phyloP scores from a whole-genome alignment of 306 rosid genomes.

The Dryas octopetala region DNA sequence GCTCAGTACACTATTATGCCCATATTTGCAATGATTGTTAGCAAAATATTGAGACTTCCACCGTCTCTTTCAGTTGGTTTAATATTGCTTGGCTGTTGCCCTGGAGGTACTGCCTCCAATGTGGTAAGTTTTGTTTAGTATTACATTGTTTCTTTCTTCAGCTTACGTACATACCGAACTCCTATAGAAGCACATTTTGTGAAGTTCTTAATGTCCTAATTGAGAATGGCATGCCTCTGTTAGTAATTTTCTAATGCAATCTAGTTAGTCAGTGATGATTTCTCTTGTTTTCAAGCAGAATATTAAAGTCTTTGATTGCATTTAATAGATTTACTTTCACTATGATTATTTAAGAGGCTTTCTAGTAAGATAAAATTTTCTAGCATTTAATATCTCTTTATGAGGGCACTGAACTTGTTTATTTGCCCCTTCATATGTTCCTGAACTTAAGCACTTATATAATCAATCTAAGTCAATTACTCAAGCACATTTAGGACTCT shows the following conservation, averaged over 20 bases:
- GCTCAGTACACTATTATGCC: constrained; percentile 52
- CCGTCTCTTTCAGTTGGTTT: constrained; percentile 45
- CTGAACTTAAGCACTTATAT: background rate
- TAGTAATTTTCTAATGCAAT: background rate
- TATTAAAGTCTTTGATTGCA: background rate
- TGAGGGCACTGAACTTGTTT: background rate
- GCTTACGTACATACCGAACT: background rate
- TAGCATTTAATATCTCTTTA: background rate
- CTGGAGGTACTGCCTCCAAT: constrained; percentile 54
- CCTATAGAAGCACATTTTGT: background rate
- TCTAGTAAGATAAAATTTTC: background rate
- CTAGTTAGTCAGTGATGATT: background rate
- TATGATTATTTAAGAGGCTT: background rate
- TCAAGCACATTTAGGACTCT: background rate
- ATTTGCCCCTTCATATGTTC: background rate
- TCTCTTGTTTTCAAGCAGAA: background rate
- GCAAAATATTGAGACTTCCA: constrained; percentile 35
- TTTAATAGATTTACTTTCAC: background rate
- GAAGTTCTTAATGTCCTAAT: background rate
- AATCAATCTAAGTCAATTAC: background rate
- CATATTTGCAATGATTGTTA: constrained; percentile 22
- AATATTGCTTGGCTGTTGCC: constrained; percentile 48
- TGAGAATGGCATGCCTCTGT: background rate
- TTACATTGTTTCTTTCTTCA: background rate
- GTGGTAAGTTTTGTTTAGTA: constrained; percentile 36